phyloP scores from a whole-genome alignment of 2,329 filamentous ascomycete genomes.

The Fusarium aywerte region DNA sequence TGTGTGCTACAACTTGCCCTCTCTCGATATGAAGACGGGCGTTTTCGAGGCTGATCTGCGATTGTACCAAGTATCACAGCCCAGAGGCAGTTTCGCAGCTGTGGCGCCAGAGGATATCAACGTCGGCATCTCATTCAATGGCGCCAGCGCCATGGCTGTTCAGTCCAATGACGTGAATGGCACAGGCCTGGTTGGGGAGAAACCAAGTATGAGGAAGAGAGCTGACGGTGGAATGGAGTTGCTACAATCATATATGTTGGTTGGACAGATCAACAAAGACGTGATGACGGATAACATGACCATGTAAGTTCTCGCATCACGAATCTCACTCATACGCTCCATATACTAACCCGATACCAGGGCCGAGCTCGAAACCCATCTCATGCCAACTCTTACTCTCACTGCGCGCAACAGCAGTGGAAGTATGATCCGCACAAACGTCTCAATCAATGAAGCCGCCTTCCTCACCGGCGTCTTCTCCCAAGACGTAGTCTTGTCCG shows the following conservation, averaged over 20 bases:
- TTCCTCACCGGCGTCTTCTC: constrained; percentile 79
- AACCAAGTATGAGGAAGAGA: constrained; percentile 35
- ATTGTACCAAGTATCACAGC: constrained; percentile 74
- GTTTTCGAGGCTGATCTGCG: constrained; percentile 81
- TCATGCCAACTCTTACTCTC: constrained; percentile 76
- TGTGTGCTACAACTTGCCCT: constrained; percentile 84
- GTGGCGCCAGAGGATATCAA: constrained; percentile 64
- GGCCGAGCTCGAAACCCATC: constrained; percentile 68
- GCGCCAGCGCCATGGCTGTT: constrained; percentile 56
- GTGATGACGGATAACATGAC: constrained; percentile 66
- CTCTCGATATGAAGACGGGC: constrained; percentile 73
- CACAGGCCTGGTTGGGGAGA: constrained; percentile 40
- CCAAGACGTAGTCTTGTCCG: constrained; percentile 63
- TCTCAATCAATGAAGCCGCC: constrained; percentile 75
- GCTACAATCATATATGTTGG: constrained; percentile 73
- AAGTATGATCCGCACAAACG: constrained; percentile 67
- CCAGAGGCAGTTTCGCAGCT: constrained; percentile 64
- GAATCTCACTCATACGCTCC: constrained; percentile 16
- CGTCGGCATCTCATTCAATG: constrained; percentile 65
- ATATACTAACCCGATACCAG: constrained; percentile 51
- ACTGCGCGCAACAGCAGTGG: constrained; percentile 65
- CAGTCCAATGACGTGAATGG: constrained; percentile 42
- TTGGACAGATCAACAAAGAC: constrained; percentile 72
- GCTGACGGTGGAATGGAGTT: constrained; percentile 51
- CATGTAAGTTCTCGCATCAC: constrained; percentile 62